A percentile compares a stretch with the other conserved stretches of the same genome.
phyloP scores from a whole-genome alignment of 768 basidiomycete species.

The Pulveroboletus ravenelii region DNA sequence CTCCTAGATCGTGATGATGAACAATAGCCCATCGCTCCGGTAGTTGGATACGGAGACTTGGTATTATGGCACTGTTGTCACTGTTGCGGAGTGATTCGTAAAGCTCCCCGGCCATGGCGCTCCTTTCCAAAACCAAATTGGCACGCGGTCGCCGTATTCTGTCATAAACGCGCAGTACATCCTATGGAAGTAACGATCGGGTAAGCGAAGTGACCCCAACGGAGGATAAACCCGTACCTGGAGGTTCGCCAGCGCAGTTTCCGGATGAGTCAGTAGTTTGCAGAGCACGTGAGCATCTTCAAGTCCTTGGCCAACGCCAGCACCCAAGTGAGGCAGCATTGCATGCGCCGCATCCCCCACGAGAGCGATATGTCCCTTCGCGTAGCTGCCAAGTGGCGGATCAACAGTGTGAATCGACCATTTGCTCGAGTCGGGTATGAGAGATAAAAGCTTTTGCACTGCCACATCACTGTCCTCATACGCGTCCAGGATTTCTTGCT shows the following conservation, averaged over 20 bases:
- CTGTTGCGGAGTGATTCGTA: slow-evolving; percentile 33
- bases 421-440: slow-evolving; percentile 42
- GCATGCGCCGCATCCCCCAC: slow-evolving; percentile 58
- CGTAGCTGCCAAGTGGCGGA: slow-evolving; percentile 42
- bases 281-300: slow-evolving; percentile 50
- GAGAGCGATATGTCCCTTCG: slow-evolving; percentile 43
- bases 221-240: slow-evolving; percentile 29
- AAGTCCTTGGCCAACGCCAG: slow-evolving; percentile 56
- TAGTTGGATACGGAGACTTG: slow-evolving; percentile 34
- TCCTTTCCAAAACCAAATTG: slow-evolving; percentile 44
- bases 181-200: slow-evolving; percentile 25
- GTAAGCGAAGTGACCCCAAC: neutral
- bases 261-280: slow-evolving; percentile 41
- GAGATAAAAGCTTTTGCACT: slow-evolving; percentile 36
- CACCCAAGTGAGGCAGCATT: slow-evolving; percentile 56
- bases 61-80: slow-evolving; percentile 23
- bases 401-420: slow-evolving; percentile 50
- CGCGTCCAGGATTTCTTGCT: slow-evolving; percentile 40
- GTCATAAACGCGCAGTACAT: slow-evolving; percentile 45
- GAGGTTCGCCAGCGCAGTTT: slow-evolving; percentile 37
- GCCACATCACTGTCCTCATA: slow-evolving; percentile 47
- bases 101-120: slow-evolving; percentile 38
- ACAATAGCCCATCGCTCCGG: slow-evolving; percentile 43
- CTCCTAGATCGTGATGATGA: slow-evolving; percentile 44
- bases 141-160: slow-evolving; percentile 42